Percentiles rank a stretch among this genome's conserved stretches.
phyloP scores from a whole-genome alignment of 2,329 filamentous ascomycete genomes.

The Lachnellula willkommii region DNA sequence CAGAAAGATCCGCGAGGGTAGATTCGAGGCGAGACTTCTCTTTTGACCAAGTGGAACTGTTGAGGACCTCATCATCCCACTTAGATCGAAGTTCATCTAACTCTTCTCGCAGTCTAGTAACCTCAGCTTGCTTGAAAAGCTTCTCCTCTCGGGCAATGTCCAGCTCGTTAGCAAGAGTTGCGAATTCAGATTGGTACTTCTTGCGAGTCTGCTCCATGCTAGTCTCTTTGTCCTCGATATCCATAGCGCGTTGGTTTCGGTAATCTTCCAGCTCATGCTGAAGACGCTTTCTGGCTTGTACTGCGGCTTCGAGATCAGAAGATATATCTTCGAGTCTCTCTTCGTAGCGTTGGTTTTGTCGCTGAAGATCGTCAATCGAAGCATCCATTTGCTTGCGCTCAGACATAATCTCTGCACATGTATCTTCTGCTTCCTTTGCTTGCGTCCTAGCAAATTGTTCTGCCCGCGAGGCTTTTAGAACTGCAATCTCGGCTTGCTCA shows the following conservation, averaged over 20 bases:
- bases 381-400: slow-evolving; percentile 88
- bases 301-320: slow-evolving; percentile 77
- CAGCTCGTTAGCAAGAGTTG: slow-evolving; percentile 82
- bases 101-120: slow-evolving; percentile 84
- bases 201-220: slow-evolving; percentile 95
- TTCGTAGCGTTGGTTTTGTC: slow-evolving; percentile 82
- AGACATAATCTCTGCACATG: slow-evolving; percentile 81
- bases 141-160: slow-evolving; percentile 88
- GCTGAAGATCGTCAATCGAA: slow-evolving; percentile 81
- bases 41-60: slow-evolving; percentile 97
- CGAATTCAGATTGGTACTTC: slow-evolving; percentile 94
- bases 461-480: slow-evolving; percentile 83
- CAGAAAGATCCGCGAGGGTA: slow-evolving; percentile 79
- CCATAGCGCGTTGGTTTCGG: slow-evolving; percentile 87
- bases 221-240: slow-evolving; percentile 93
- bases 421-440: slow-evolving; percentile 85
- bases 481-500: slow-evolving; percentile 92
- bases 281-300: slow-evolving; percentile 87
- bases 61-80: slow-evolving; percentile 97
- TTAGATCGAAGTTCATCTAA: slow-evolving; percentile 90
- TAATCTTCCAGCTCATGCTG: slow-evolving; percentile 98
- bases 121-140: slow-evolving; percentile 81
- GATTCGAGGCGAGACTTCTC: slow-evolving; percentile 90
- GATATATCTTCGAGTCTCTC: slow-evolving; percentile 88
- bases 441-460: slow-evolving; percentile 93